Evolutionary conservation across 2,329 filamentous ascomycete species (phyloP), one percentile per base, ranked within the genome.

Genomic region (Pyrenochaeta sp.): DNA sequence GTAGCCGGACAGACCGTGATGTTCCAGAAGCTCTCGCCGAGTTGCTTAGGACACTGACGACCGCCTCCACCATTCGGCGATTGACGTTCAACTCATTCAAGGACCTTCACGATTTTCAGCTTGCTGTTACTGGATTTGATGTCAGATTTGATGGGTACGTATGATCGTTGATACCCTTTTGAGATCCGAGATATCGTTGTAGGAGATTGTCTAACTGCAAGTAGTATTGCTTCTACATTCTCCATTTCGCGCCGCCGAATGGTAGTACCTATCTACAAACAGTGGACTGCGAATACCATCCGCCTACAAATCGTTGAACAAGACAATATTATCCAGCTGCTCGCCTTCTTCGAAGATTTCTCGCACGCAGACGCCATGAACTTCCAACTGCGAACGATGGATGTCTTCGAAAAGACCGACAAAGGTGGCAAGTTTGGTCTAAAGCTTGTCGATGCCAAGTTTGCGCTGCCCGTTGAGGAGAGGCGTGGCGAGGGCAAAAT

Each of bases 191-290:
- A 12, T 19, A 10, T 25, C 19, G n/a, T 12, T 12, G 12, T 13
- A 36, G 32, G 8, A 36, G 3, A 36, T 9, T 7, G 3, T 15
- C 66, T 68, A 74, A 81, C 56, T 6, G 63, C 4, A 5, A 1
- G 5, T 24, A 74, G 74, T 28, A 69, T 91, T 51, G 92, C 92
- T 5, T 82, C 85, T 7, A 88, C 87, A 0, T 91, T 97, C 75
- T 88, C 90, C 56, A 96, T 97, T 64, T 89, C 93, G 1, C 88
- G 93, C 30, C 88, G 91, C 48, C 87, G 91, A 65, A 95, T 93
- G 90, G 91, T 97, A 12, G 92, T 96, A 15, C 92, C 92, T 0
- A 94, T 97, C 65, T 91, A 96, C 80, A 96, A 97, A 80, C 95
- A 95, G 77, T 96, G 92, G 91, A 92, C 96, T 72, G 91, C 93